Conservation (phyloP, 78 protist genomes). For the Acrasis kona region DNA sequence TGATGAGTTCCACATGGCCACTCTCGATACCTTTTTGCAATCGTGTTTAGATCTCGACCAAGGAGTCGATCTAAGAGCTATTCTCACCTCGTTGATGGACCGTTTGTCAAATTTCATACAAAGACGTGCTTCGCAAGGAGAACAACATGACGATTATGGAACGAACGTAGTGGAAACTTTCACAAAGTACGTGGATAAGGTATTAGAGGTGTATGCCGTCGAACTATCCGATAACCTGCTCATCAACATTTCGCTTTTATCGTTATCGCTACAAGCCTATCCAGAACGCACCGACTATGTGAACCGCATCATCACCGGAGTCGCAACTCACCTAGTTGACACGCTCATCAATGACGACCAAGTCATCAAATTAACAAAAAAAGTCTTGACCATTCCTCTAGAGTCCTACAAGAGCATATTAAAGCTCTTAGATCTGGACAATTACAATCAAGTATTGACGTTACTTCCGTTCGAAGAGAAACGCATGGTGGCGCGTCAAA, state of each 20-base stretch:
- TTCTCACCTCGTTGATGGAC: conserved; percentile 69
- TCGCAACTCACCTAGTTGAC: neutral
- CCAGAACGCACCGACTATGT: conserved; percentile 63
- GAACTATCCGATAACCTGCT: neutral
- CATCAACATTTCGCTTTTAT: conserved; percentile 35
- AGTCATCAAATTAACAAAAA: too few relatives aligned
- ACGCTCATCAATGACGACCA: too few relatives aligned
- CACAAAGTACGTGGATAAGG: conserved; percentile 29
- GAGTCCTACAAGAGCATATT: too few relatives aligned
- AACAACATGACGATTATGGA: too few relatives aligned
- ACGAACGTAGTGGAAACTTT: conserved; percentile 30
- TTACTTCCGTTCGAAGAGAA: neutral
- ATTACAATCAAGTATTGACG: neutral
- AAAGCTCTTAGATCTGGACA: neutral
- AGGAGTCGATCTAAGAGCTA: conserved; percentile 73
- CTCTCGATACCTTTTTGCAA: conserved; percentile 61
- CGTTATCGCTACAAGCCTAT: conserved; percentile 59
- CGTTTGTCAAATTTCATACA: conserved; percentile 58
- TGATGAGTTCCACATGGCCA: conserved; percentile 86
- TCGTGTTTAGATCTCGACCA: conserved; percentile 53
- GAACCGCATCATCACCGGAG: neutral
- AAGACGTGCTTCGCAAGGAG: conserved; percentile 37
- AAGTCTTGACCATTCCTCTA: too few relatives aligned
- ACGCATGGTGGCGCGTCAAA: neutral
- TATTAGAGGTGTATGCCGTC: conserved; percentile 38